Evolutionary conservation across 139 green algal species (phyloP).

Genomic region (Chlorella sp.): DNA sequence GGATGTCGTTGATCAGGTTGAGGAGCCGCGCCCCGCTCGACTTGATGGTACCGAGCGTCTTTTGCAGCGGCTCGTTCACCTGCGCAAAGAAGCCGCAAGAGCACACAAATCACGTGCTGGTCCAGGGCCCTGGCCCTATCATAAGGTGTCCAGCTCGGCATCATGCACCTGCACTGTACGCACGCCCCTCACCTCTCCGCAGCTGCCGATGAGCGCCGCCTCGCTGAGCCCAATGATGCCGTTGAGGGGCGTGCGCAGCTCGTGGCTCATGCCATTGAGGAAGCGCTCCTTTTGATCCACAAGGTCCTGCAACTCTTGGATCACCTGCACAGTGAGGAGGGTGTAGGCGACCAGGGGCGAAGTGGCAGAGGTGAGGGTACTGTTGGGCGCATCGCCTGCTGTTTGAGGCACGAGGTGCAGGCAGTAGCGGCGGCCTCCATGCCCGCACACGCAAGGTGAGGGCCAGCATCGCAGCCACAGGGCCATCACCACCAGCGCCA

Average conservation of each 20-base stretch:
- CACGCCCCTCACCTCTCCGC: conserved; percentile 8
- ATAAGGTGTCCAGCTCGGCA: too few species aligned
- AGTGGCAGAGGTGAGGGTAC: too few species aligned
- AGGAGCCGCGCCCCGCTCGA: conserved; percentile 35
- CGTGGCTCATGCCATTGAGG: conserved; percentile 39
- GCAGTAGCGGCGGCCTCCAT: neutral
- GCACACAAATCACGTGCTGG: too few species aligned
- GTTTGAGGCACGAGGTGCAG: too few species aligned
- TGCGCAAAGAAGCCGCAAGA: too few species aligned
- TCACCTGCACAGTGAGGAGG: conserved; percentile 24
- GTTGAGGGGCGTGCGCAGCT: conserved; percentile 57
- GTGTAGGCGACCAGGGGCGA: neutral
- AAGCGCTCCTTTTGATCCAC: conserved; percentile 63
- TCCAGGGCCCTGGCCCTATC: too few species aligned
- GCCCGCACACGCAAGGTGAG: neutral
- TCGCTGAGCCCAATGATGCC: conserved; percentile 53
- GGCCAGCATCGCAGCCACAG: neutral
- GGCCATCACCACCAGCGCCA: neutral
- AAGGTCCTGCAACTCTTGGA: conserved; percentile 41
- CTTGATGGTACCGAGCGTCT: conserved; percentile 42
- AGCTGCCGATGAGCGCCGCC: conserved; percentile 28
- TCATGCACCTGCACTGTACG: too few species aligned
- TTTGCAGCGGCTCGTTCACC: conserved; percentile 7
- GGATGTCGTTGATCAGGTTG: conserved; percentile 50
- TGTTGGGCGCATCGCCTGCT: too few species aligned